phyloP scores from a whole-genome alignment of 768 basidiomycete species.

The Obba rivulosa region DNA sequence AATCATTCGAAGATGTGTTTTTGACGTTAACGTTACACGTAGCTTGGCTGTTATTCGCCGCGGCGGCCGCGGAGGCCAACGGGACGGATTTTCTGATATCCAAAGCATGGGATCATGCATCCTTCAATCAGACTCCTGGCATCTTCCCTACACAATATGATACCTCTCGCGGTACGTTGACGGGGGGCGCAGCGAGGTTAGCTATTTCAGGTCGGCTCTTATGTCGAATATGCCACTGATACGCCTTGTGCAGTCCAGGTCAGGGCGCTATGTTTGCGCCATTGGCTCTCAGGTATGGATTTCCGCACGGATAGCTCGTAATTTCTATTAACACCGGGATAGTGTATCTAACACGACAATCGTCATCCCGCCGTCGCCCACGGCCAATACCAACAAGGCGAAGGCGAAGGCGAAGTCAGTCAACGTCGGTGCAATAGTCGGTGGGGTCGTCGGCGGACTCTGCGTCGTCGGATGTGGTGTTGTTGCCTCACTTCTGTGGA shows the following conservation, averaged over 20 bases:
- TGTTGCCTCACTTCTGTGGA: neutral
- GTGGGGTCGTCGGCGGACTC: constrained; percentile 6
- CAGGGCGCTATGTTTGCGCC: constrained; percentile 7
- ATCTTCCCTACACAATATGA: constrained; percentile 5
- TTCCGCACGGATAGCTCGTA: neutral
- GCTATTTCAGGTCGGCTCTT: neutral
- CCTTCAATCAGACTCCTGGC: constrained; percentile 2
- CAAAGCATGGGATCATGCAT: neutral
- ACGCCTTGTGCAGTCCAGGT: neutral
- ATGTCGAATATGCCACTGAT: neutral
- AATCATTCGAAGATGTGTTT: neutral
- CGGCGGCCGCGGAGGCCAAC: neutral
- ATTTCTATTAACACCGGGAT: neutral
- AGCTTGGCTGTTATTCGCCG: constrained; percentile 4
- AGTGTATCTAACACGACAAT: constrained; percentile 1
- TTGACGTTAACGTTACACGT: too few species aligned
- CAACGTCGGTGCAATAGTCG: constrained; percentile 2
- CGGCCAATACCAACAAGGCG: neutral
- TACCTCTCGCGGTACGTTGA: neutral
- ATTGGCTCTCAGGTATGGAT: constrained; percentile 2
- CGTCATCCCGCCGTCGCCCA: neutral
- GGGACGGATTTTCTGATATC: constrained; percentile 2
- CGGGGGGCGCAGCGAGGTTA: constrained; percentile 1
- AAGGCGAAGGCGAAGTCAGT: neutral
- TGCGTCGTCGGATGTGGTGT: neutral